These are phyloP conservation scores for Graphilbum ipis-grandicollis DNA, from an alignment of 2,329 filamentous ascomycete species.

Conservation along the genomic window DNA sequence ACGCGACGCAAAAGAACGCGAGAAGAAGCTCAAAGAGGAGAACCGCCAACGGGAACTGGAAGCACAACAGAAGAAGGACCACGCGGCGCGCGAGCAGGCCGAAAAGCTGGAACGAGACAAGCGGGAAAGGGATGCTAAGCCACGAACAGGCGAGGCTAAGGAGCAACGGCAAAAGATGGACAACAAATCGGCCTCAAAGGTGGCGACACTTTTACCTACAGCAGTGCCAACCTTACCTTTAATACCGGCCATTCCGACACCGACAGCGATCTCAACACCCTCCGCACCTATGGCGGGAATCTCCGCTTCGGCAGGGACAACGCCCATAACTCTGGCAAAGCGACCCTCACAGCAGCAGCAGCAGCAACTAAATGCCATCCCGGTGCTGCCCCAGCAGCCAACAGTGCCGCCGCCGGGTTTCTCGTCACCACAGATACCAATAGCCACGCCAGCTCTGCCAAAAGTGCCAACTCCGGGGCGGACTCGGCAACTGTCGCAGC, in stretches of 20 bases:
- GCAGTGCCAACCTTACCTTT: background rate
- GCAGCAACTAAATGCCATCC: conserved; percentile 15
- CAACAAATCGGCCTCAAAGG: conserved; percentile 19
- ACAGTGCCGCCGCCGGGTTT: conserved; percentile 29
- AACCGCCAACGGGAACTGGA: conserved; percentile 66
- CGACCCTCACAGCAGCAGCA: conserved; percentile 11
- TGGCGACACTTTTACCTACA: conserved; percentile 14
- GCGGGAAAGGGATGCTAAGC: conserved; percentile 27
- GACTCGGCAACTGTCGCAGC: conserved; percentile 61
- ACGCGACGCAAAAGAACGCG: conserved; percentile 60
- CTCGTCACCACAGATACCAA: conserved; percentile 62
- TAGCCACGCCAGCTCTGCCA: conserved; percentile 65
- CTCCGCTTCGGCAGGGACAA: background rate
- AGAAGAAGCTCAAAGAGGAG: conserved; percentile 75
- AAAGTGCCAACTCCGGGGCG: conserved; percentile 70
- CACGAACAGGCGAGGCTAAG: conserved; percentile 18
- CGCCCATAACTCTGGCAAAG: conserved; percentile 11
- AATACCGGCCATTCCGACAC: conserved; percentile 8
- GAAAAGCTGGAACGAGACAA: conserved; percentile 37
- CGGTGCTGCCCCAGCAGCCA: conserved; percentile 41
- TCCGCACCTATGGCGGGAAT: conserved; percentile 2
- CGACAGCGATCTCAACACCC: conserved; percentile 5
- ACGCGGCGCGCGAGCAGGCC: conserved; percentile 34
- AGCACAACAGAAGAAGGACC: conserved; percentile 41
- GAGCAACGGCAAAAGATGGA: conserved; percentile 19